Evolutionary conservation across 192 early-diverging fungal species (phyloP).

Genomic region (Backusella parvicylindrica): DNA sequence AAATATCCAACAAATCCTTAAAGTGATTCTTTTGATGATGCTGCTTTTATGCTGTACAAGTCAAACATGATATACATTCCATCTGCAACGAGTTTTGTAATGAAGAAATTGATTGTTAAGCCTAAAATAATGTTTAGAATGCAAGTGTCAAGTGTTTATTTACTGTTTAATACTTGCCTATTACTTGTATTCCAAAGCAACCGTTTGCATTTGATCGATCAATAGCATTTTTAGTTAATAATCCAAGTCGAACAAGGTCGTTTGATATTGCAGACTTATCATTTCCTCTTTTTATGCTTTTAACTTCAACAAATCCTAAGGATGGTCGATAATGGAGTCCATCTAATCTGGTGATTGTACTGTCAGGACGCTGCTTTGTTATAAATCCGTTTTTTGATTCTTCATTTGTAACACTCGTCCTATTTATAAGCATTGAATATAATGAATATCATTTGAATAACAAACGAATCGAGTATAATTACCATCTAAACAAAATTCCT

Average conservation of each 20-base stretch:
- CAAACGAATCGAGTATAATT: neutral
- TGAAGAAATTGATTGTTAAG: slow-evolving; percentile 5
- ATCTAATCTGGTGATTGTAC: slow-evolving; percentile 4
- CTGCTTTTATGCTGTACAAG: slow-evolving; percentile 1
- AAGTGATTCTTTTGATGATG: neutral
- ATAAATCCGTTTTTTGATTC: neutral
- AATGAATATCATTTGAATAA: neutral
- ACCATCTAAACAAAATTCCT: neutral
- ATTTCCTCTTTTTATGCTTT: slow-evolving; percentile 2
- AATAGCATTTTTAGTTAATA: slow-evolving; percentile 4
- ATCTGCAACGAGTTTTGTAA: slow-evolving; percentile 1
- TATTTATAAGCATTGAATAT: slow-evolving; percentile 3
- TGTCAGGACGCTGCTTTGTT: neutral
- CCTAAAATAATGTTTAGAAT: slow-evolving; percentile 5
- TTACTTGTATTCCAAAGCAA: slow-evolving; percentile 1
- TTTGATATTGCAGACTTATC: slow-evolving; percentile 2
- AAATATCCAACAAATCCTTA: slow-evolving; percentile 1
- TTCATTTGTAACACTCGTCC: neutral
- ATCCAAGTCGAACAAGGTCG: slow-evolving; percentile 1
- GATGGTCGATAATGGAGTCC: neutral
- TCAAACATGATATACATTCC: neutral
- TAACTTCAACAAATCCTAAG: slow-evolving; percentile 2
- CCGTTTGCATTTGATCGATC: slow-evolving; percentile 4
- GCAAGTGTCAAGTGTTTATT: slow-evolving; percentile 3
- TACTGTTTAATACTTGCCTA: slow-evolving; percentile 1